A percentile compares a stretch with the other conserved stretches of the same genome.
These are phyloP conservation scores for Bacidia rubella DNA, from an alignment of 495 filamentous ascomycete genomes.

Conservation along the genomic window DNA sequence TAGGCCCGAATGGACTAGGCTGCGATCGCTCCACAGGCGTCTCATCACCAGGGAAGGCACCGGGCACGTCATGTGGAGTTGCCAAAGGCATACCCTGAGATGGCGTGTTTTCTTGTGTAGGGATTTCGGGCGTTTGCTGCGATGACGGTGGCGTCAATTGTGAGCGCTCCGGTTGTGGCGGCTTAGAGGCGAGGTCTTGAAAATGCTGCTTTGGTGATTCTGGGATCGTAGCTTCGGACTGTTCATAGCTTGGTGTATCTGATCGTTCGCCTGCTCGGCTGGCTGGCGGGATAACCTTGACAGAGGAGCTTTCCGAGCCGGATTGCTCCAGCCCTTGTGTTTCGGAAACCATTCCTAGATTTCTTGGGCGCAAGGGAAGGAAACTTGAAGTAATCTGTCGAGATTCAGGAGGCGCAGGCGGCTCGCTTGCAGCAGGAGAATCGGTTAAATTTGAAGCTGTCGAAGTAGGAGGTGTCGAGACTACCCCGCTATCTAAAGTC, in stretches of 20 bases:
- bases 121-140: conserved; percentile 1
- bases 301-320: conserved; percentile 63
- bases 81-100: conserved; percentile 5
- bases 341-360: too few species aligned
- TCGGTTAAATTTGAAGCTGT: conserved; percentile 37
- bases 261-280: conserved; percentile 52
- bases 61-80: conserved; percentile 31
- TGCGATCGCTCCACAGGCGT: conserved; percentile 13
- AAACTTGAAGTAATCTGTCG: conserved; percentile 61
- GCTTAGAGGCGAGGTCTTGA: conserved; percentile 12
- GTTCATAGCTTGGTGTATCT: conserved; percentile 39
- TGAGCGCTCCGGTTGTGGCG: conserved; percentile 6
- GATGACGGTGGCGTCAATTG: conserved; percentile 7
- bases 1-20: background rate
- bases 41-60: conserved; percentile 44
- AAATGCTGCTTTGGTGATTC: conserved; percentile 12
- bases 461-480: conserved; percentile 47
- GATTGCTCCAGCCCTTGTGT: conserved; percentile 36
- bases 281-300: conserved; percentile 66
- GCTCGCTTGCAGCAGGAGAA: conserved; percentile 42
- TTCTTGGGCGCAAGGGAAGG: conserved; percentile 44
- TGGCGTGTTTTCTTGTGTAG: conserved; percentile 3
- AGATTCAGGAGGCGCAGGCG: conserved; percentile 49
- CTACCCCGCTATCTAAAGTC: conserved; percentile 18
- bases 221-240: conserved; percentile 7